Conservation (phyloP, 495 filamentous ascomycete genomes). For the Talaromyces wortmannii region DNA sequence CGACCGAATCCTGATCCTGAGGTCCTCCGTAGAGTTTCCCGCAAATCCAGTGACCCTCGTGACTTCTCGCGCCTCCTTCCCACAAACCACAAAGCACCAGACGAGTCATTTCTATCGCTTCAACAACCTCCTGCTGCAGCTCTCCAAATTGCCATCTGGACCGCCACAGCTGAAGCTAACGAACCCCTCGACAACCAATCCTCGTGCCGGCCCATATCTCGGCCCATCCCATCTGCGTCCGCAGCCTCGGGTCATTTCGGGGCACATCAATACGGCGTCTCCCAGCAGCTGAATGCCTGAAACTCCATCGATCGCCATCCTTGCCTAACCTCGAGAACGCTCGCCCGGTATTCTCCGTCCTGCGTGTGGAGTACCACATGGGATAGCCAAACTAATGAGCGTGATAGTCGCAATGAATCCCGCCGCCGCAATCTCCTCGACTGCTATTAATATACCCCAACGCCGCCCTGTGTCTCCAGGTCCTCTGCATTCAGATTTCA, state of each 20-base stretch:
- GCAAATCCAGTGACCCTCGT: too few relatives aligned
- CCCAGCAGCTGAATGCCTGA: background rate
- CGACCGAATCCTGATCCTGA: too few relatives aligned
- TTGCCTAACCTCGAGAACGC: background rate
- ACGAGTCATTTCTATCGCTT: too few relatives aligned
- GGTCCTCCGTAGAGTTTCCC: too few relatives aligned
- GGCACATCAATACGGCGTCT: background rate
- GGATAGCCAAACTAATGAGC: slow-evolving; percentile 1
- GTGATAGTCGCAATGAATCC: slow-evolving; percentile 19
- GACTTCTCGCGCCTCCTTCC: too few relatives aligned
- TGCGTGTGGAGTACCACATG: background rate
- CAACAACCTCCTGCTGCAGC: too few relatives aligned
- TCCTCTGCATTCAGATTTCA: slow-evolving; percentile 50
- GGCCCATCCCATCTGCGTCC: too few relatives aligned
- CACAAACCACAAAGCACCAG: too few relatives aligned
- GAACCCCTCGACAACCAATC: too few relatives aligned
- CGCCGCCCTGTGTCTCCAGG: slow-evolving; percentile 37
- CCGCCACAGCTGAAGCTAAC: too few relatives aligned
- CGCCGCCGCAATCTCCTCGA: slow-evolving; percentile 31
- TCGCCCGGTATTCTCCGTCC: slow-evolving; percentile 4
- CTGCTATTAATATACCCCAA: slow-evolving; percentile 30
- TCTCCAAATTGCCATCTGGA: too few relatives aligned
- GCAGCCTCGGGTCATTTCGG: slow-evolving; percentile 5
- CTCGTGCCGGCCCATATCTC: too few relatives aligned
- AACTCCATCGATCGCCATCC: background rate